Percentiles rank a stretch among this genome's conserved stretches.
Evolutionary conservation across 2,329 filamentous ascomycete species (phyloP).

Genomic region (Helotiales sp.): DNA sequence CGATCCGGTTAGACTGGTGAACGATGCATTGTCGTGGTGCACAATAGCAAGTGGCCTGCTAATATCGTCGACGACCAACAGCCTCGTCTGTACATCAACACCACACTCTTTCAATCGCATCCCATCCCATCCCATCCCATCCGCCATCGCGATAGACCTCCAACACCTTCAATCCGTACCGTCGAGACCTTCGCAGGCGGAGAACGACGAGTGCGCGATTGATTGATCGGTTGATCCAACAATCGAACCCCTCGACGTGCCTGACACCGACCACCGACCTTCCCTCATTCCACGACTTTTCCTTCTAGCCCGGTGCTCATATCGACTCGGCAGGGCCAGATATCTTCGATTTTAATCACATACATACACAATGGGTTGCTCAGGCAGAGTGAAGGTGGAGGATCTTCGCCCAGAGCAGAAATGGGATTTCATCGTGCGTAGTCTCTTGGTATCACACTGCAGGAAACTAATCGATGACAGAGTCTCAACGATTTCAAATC

Average conservation of each 20-base stretch:
- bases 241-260: slow-evolving; percentile 2
- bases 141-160: slow-evolving; percentile 1
- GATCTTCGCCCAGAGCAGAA: slow-evolving; percentile 80
- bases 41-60: slow-evolving; percentile 22
- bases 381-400: slow-evolving; percentile 60
- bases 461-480: slow-evolving; percentile 34
- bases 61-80: slow-evolving; percentile 3
- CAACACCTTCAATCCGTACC: slow-evolving; percentile 11
- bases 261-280: slow-evolving; percentile 4
- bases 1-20: background rate
- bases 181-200: slow-evolving; percentile 23
- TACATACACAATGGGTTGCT: slow-evolving; percentile 60
- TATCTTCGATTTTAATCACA: slow-evolving; percentile 18
- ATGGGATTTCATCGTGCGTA: slow-evolving; percentile 87
- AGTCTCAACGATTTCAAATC: slow-evolving; percentile 79
- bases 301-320: slow-evolving; percentile 20
- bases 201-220: slow-evolving; percentile 20
- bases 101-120: slow-evolving; percentile 5
- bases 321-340: slow-evolving; percentile 18
- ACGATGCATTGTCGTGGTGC: slow-evolving; percentile 12
- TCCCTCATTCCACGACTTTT: slow-evolving; percentile 7
- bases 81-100: background rate
- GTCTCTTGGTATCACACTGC: background rate
- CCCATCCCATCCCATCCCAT: background rate
- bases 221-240: slow-evolving; percentile 4